Base-by-base conservation (phyloP, 2,329 filamentous ascomycete species). In the Catunica adiposa region DNA sequence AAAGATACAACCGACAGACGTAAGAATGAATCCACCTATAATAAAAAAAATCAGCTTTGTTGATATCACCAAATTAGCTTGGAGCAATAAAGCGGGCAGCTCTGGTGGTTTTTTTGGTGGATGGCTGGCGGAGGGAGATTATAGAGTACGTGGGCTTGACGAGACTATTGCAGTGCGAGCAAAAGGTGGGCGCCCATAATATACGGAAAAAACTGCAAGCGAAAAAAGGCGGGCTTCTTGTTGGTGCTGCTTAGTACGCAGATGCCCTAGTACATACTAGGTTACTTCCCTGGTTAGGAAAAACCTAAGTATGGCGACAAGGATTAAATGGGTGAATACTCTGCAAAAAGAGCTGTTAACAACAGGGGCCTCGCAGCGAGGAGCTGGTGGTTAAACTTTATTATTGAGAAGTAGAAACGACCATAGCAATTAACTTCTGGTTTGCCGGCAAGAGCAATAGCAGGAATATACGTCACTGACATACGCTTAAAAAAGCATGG, bases 221-320 rank as follows among this genome's bases (percentile, higher is more conserved):
- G 44, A 48, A 48, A 48, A 46, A 48, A 48, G 44, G 44, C 22
- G 44, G 44, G 44, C 44, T 48, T 14, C 23, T 22, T 25, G 44
- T 48, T 23, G 22, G 44, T 48, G 22, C 44, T 25, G 44, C n/a
- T n/a, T 20, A 48, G 26, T 20, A 26, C 2, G 20, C 44, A 48
- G 8, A 8, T 25, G 17, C 15, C 22, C 22, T 26, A 20, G 44
- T 11, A 34, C 29, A 34, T 34, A 20, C 23, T 25, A 25, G 23
- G 22, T 48, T 48, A 4, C 44, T 48, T 48, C 44, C 17, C 44
- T 48, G n/a, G 22, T 9, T 6, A 48, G 26, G 26, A 48, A 26
- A 23, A 25, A 48, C 22, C 6, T 42, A 2, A 14, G 44, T 17
- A 15, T 23, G 17, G 15, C 15, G n/a, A 25, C 44, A 9, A 23